These are phyloP conservation scores for Fusarium solani-melongenae DNA, from an alignment of 2,329 filamentous ascomycete species.

Conservation along the genomic window DNA sequence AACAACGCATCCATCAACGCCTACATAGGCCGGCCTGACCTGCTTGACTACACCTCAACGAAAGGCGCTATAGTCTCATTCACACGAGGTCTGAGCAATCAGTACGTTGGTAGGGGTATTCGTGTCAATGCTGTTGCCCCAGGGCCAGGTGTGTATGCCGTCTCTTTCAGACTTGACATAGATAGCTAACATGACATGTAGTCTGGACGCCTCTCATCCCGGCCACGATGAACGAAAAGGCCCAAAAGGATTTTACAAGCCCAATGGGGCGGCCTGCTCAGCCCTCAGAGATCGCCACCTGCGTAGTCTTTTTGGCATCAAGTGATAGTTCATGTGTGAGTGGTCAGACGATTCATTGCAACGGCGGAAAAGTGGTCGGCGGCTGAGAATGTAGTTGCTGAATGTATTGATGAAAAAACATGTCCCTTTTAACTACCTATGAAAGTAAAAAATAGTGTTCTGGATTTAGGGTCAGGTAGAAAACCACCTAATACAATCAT, in stretches of 20 bases:
- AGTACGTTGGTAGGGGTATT: slow-evolving; percentile 77
- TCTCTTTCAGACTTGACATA: too few species aligned
- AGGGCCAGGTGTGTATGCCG: slow-evolving; percentile 61
- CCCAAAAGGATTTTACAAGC: slow-evolving; percentile 76
- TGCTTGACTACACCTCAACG: slow-evolving; percentile 84
- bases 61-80: slow-evolving; percentile 85
- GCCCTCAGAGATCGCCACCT: slow-evolving; percentile 84
- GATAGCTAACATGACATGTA: slow-evolving; percentile 7
- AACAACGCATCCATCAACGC: slow-evolving; percentile 88
- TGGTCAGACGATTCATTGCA: slow-evolving; percentile 73
- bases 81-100: slow-evolving; percentile 81
- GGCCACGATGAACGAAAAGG: slow-evolving; percentile 75
- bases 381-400: slow-evolving; percentile 47
- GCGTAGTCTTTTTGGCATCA: slow-evolving; percentile 83
- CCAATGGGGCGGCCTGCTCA: slow-evolving; percentile 84
- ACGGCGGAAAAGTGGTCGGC: slow-evolving; percentile 51
- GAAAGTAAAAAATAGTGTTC: neutral
- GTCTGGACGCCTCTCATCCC: slow-evolving; percentile 84
- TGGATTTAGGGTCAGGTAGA: neutral
- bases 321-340: slow-evolving; percentile 79
- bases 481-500: neutral
- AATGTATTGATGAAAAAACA: neutral
- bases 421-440: too few species aligned
- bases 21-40: slow-evolving; percentile 82
- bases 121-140: slow-evolving; percentile 82